Percentiles rank a stretch among this genome's conserved stretches.
Evolutionary conservation across 371 early-diverging fungal species (phyloP).

Genomic region (Coemansia sp.): DNA sequence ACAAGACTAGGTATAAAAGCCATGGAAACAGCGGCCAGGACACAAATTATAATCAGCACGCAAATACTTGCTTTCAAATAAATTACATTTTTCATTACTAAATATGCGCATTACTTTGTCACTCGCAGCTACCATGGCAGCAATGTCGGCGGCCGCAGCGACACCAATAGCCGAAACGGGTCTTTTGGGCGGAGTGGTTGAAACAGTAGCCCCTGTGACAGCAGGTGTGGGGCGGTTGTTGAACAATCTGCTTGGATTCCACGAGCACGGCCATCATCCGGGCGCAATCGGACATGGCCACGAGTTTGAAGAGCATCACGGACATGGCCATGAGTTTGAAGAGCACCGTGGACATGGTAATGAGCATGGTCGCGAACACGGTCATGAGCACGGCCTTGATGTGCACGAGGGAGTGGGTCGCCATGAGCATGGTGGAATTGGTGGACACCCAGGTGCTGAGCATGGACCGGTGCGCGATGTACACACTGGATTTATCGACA

Average conservation of each 20-base stretch:
- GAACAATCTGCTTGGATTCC: conserved; percentile 14
- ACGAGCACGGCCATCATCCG: not conserved
- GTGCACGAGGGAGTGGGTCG: conserved; percentile 3
- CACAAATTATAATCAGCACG: not conserved
- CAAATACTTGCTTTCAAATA: not conserved
- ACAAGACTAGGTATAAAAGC: not conserved
- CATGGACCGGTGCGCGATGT: not conserved
- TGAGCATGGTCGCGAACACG: not conserved
- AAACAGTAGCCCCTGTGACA: conserved; percentile 14
- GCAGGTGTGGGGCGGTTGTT: conserved; percentile 12
- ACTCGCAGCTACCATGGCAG: conserved; percentile 20
- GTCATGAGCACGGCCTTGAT: not conserved
- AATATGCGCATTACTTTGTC: conserved; percentile 24
- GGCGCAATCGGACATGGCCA: not conserved
- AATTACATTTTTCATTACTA: not conserved
- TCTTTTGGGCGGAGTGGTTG: conserved; percentile 25
- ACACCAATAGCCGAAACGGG: conserved; percentile 11
- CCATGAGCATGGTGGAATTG: not conserved
- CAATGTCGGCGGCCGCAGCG: conserved; percentile 20
- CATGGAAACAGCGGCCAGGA: not conserved
- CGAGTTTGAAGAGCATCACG: not conserved
- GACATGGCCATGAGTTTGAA: not conserved
- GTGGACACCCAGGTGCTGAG: not conserved
- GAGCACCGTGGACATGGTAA: not conserved
- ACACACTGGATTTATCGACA: not conserved